These are phyloP conservation scores for Cystobasidium slooffiae DNA, from an alignment of 1,284 basidiomycete species.

Conservation along the genomic window DNA sequence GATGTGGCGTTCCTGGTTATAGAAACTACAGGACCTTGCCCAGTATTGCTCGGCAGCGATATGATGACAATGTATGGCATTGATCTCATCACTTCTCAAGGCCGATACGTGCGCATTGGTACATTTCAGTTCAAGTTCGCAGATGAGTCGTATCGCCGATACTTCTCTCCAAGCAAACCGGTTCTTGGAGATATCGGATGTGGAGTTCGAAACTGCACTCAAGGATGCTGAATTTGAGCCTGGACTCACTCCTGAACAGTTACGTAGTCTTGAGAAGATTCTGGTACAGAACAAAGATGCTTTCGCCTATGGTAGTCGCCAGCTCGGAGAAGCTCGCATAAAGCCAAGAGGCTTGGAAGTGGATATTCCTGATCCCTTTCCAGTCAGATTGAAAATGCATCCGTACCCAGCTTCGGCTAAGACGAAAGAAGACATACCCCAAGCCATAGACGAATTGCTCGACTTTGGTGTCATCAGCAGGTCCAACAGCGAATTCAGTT, in stretches of 20 bases:
- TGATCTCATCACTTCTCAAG: not conserved
- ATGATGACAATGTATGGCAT: slow-evolving; percentile 17
- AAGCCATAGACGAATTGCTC: slow-evolving; percentile 2
- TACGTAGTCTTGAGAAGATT: not conserved
- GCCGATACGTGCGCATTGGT: not conserved
- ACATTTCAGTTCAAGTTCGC: not conserved
- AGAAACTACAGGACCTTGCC: not conserved
- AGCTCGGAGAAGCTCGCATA: not conserved
- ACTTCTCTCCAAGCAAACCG: not conserved
- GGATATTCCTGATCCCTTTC: not conserved
- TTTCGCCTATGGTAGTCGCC: slow-evolving; percentile 1
- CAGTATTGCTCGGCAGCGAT: slow-evolving; percentile 2
- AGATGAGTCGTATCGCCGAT: not conserved
- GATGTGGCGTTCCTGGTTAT: not conserved
- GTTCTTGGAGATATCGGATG: not conserved
- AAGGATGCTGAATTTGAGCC: slow-evolving; percentile 1
- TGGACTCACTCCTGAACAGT: slow-evolving; percentile 6
- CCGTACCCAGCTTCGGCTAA: not conserved
- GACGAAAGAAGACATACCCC: not conserved
- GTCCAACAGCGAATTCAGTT: not conserved
- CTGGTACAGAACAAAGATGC: not conserved
- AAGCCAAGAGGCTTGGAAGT: not conserved
- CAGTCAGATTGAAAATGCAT: not conserved
- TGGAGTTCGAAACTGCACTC: not conserved
- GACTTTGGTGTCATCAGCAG: not conserved